phyloP scores from a whole-genome alignment of 179 eudicot genomes.

The Nepenthes alata region DNA sequence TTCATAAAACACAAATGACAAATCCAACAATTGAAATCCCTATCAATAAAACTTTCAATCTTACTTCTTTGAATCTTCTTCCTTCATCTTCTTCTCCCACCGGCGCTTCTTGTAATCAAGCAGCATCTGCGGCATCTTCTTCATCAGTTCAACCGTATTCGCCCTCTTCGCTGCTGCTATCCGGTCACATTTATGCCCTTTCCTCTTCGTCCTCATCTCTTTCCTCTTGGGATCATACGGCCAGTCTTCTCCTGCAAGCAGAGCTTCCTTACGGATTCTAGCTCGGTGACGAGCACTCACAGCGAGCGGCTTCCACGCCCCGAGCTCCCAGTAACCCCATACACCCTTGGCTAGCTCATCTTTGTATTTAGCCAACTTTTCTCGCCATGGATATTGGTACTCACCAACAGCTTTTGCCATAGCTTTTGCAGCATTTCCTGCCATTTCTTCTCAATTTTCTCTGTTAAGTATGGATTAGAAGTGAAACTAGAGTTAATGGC shows the following conservation, averaged over 20 bases:
- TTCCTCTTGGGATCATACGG: constrained; percentile 70
- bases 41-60: no score
- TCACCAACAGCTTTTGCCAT: constrained; percentile 56
- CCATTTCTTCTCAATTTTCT: constrained; percentile 25
- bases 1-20: no score
- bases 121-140: constrained; percentile 77
- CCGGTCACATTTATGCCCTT: constrained; percentile 80
- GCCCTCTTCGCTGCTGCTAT: constrained; percentile 70
- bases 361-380: constrained; percentile 58
- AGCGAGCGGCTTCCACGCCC: constrained; percentile 80
- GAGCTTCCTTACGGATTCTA: constrained; percentile 70
- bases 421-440: constrained; percentile 56
- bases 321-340: constrained; percentile 95
- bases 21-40: no score
- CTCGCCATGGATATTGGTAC: constrained; percentile 79
- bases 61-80: constrained; percentile 31
- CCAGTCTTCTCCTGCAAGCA: constrained; percentile 71
- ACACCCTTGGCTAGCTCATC: constrained; percentile 81
- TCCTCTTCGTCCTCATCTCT: constrained; percentile 69
- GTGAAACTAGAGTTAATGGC: no score
- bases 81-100: constrained; percentile 88
- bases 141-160: constrained; percentile 65
- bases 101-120: constrained; percentile 73
- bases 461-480: no score
- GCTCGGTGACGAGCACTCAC: constrained; percentile 80